Evolutionary conservation across 768 basidiomycete genomes (phyloP).

Genomic region (Phanerodontia chrysosporium): DNA sequence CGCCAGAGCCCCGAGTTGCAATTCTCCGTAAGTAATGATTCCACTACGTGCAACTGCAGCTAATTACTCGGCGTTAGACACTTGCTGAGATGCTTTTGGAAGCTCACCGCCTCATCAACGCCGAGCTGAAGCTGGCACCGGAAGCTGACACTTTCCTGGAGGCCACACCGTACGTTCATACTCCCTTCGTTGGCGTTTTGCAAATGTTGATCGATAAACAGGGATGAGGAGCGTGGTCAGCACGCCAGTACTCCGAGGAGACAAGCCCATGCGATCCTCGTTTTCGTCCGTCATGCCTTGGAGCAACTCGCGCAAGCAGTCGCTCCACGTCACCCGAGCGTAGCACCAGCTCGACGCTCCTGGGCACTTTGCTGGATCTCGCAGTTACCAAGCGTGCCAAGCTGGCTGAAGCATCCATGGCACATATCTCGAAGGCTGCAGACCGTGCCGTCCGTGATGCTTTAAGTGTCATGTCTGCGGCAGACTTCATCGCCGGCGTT

Average conservation of each 20-base stretch:
- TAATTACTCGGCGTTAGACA: too few relatives aligned
- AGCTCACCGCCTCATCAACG: conserved; percentile 46
- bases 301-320: conserved; percentile 25
- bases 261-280: conserved; percentile 63
- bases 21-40: conserved; percentile 41
- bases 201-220: conserved; percentile 19
- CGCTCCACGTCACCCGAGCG: conserved; percentile 22
- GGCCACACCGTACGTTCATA: conserved; percentile 42
- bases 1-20: conserved; percentile 46
- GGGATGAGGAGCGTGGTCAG: conserved; percentile 56
- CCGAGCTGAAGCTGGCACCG: conserved; percentile 32
- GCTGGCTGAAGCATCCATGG: conserved; percentile 14
- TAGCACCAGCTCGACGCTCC: conserved; percentile 45
- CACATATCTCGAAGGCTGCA: conserved; percentile 43
- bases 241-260: conserved; percentile 46
- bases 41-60: too few relatives aligned
- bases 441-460: conserved; percentile 48
- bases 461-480: conserved; percentile 63
- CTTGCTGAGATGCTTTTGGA: conserved; percentile 66
- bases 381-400: conserved; percentile 11
- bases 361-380: conserved; percentile 22
- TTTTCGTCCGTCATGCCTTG: conserved; percentile 56
- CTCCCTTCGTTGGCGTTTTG: background rate
- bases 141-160: conserved; percentile 48
- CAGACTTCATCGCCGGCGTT: conserved; percentile 60